phyloP scores from a whole-genome alignment of 345 rosid species.

The Acer campestre region DNA sequence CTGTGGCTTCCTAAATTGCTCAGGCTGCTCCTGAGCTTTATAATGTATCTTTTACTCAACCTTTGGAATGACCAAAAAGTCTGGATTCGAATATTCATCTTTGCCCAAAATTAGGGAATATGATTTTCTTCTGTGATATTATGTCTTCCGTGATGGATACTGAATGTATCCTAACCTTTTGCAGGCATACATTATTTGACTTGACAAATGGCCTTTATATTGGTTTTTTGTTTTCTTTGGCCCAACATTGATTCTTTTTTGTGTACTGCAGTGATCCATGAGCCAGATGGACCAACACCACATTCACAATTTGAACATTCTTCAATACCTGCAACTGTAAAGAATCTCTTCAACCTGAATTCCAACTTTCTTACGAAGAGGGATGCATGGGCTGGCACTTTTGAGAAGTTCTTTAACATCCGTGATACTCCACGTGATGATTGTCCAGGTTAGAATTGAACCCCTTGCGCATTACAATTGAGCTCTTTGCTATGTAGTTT shows the following conservation, averaged over 20 bases:
- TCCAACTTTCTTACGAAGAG: conserved; percentile 92
- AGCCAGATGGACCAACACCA: conserved; percentile 83
- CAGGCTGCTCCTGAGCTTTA: no score
- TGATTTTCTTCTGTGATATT: neutral
- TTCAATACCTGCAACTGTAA: conserved; percentile 94
- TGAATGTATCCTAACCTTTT: neutral
- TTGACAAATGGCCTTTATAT: neutral
- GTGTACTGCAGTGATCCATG: conserved; percentile 72
- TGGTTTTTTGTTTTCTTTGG: neutral
- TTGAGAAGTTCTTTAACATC: conserved; percentile 68
- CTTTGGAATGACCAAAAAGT: no score
- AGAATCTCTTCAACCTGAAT: conserved; percentile 88
- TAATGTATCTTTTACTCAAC: no score
- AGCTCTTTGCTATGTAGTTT: neutral
- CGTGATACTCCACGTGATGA: conserved; percentile 87
- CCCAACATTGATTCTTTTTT: conserved; percentile 7
- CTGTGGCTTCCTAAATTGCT: no score
- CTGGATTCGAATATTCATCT: neutral
- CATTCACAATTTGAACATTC: conserved; percentile 89
- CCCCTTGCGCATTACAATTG: conserved; percentile 3
- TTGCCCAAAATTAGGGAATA: neutral
- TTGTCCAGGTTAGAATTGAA: conserved; percentile 77
- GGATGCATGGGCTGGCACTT: conserved; percentile 99
- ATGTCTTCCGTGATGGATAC: neutral
- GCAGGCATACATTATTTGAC: neutral